phyloP scores from a whole-genome alignment of 495 filamentous ascomycete genomes.

The Penicillium tannophilum region DNA sequence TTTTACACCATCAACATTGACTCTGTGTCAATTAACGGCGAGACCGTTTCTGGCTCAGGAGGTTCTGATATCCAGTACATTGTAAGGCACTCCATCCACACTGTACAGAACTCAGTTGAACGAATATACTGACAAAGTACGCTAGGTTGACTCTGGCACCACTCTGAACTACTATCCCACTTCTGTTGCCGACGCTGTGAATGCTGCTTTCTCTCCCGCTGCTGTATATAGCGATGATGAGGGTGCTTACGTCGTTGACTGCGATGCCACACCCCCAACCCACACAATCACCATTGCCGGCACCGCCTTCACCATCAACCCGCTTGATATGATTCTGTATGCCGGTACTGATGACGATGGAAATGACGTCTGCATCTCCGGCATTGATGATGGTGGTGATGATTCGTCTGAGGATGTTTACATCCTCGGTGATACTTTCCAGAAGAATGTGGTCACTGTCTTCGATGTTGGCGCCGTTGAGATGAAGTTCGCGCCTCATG shows the following conservation, averaged over 20 bases:
- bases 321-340: constrained; percentile 55
- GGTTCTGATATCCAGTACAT: constrained; percentile 25
- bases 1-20: constrained; percentile 49
- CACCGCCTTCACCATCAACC: constrained; percentile 54
- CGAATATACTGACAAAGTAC: constrained; percentile 1
- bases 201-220: constrained; percentile 54
- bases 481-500: constrained; percentile 32
- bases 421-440: constrained; percentile 63
- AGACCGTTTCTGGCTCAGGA: constrained; percentile 21
- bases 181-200: constrained; percentile 51
- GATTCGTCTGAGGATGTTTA: constrained; percentile 26
- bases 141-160: constrained; percentile 45
- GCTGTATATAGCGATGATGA: constrained; percentile 46
- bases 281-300: constrained; percentile 55
- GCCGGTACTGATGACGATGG: constrained; percentile 35
- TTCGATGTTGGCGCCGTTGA: constrained; percentile 38
- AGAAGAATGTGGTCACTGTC: constrained; percentile 61
- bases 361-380: constrained; percentile 48
- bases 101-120: not conserved
- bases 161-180: constrained; percentile 43
- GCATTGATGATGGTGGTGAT: constrained; percentile 34
- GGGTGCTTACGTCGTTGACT: constrained; percentile 56
- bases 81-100: constrained; percentile 22
- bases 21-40: constrained; percentile 34
- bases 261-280: constrained; percentile 54